Base-by-base conservation (phyloP, 495 filamentous ascomycete genomes). In the Letharia columbiana region DNA sequence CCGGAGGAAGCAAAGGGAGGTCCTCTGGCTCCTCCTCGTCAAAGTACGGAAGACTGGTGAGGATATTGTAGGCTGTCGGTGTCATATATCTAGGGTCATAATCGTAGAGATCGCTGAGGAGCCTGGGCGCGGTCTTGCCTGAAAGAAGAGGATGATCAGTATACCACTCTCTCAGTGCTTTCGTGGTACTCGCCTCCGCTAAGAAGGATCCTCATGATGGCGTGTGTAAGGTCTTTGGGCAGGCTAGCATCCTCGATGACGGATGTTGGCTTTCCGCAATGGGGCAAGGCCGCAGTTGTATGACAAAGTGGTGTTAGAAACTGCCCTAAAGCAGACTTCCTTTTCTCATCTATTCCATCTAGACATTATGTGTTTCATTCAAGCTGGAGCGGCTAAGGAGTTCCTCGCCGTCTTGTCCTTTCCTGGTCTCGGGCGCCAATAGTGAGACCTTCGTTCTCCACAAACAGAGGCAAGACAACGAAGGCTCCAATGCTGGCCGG, bases 121-220 rank as follows among this genome's bases (percentile, higher is more conserved):
- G 78, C 59, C 82, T 81, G 13, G 86, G 86, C 60, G 84, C 81
- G 67, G 83, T 84, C 76, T 87, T 88, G 67, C 86, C 86, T 84
- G 70, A 20, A 68, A 37, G n/a, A 40, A 20, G 28, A 5, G 47
- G 1, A n/a, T 9, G 9, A n/a, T 66, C 28, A 61, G 64, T 35
- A 45, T 17, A 40, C 3, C 1, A 7, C 7, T 20, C 0, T 0
- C n/a, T 44, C 31, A 13, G 7, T 31, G n/a, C 3, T 49, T 42
- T 11, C 12, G 17, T 37, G 17, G 7, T 20, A 59, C 37, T 61
- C 39, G 66, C 68, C 68, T 66, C 68, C 68, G 60, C 28, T 68
- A 17, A 70, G 47, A 18, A 63, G 35, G 42, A 66, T 60, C 39
- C 54, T 45, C 58, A 61, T 61, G 18, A 66, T 17, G 33, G 33